A percentile compares a stretch with the other conserved stretches of the same genome.
These are phyloP conservation scores for Trypanosoma avium DNA, from an alignment of 208 protist genomes.

Conservation along the genomic window DNA sequence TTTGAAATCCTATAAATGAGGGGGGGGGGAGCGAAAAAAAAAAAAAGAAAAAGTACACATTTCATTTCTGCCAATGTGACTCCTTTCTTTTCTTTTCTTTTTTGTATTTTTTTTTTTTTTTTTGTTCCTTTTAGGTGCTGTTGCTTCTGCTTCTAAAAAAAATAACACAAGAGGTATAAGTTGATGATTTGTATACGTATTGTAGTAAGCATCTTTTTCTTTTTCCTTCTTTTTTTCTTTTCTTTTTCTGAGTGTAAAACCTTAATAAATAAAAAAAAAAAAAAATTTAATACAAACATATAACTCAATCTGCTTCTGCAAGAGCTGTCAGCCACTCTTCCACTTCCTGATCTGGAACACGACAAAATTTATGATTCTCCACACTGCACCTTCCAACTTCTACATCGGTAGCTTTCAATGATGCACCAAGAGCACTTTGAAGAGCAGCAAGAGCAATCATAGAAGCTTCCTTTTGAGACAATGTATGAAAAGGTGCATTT, in stretches of 20 bases:
- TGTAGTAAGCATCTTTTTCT: no score
- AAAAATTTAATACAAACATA: constrained; percentile 2
- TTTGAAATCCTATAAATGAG: no score
- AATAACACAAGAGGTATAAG: no score
- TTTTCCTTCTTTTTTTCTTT: no score
- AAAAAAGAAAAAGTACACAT: constrained; percentile 3
- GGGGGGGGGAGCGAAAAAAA: not conserved
- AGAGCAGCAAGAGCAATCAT: constrained; percentile 84
- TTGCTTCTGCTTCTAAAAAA: not conserved
- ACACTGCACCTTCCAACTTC: constrained; percentile 76
- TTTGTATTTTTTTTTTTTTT: constrained; percentile 5
- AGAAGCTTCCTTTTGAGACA: constrained; percentile 73
- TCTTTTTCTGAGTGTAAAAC: not conserved
- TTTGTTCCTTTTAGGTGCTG: not conserved
- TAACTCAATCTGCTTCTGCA: constrained; percentile 78
- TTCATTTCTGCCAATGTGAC: not conserved
- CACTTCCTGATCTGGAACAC: constrained; percentile 64
- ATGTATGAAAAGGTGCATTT: constrained; percentile 68
- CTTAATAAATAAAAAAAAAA: not conserved
- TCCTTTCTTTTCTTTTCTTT: not conserved
- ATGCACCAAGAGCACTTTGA: constrained; percentile 68
- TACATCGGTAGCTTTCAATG: constrained; percentile 78
- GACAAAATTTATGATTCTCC: constrained; percentile 41
- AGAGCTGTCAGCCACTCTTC: constrained; percentile 89
- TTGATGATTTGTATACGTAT: not conserved